Conservation (phyloP, 805 yeast genomes). For the Teunomyces tritomae region DNA sequence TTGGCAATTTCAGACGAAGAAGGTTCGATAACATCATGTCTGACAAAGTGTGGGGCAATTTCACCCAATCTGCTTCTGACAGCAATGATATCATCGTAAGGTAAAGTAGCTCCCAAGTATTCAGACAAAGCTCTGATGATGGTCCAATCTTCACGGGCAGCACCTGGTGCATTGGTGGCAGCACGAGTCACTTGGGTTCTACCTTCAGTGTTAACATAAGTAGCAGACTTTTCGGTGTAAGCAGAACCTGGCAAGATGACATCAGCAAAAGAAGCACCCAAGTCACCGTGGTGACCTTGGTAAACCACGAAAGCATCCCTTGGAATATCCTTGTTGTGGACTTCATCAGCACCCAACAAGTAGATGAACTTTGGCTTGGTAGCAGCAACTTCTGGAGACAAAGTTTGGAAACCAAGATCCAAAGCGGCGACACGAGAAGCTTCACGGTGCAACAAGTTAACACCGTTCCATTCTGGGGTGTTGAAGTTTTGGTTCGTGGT, state of each 20-base stretch:
- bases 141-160: slow-evolving; percentile 91
- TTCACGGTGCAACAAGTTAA: slow-evolving; percentile 75
- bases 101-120: slow-evolving; percentile 65
- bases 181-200: slow-evolving; percentile 83
- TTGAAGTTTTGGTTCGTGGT: slow-evolving; percentile 54
- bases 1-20: slow-evolving; percentile 55
- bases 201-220: slow-evolving; percentile 88
- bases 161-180: slow-evolving; percentile 84
- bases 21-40: slow-evolving; percentile 74
- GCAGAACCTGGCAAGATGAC: slow-evolving; percentile 86
- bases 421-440: slow-evolving; percentile 87
- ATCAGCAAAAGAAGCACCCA: slow-evolving; percentile 85
- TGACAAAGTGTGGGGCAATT: slow-evolving; percentile 75
- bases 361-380: slow-evolving; percentile 71
- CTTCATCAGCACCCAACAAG: slow-evolving; percentile 82
- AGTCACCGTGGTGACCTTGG: slow-evolving; percentile 91
- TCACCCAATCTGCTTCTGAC: slow-evolving; percentile 69
- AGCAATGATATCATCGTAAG: slow-evolving; percentile 70
- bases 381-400: slow-evolving; percentile 44
- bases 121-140: slow-evolving; percentile 80
- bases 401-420: slow-evolving; percentile 72
- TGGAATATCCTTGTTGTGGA: slow-evolving; percentile 66
- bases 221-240: slow-evolving; percentile 82
- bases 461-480: slow-evolving; percentile 77
- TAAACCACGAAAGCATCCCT: slow-evolving; percentile 83